Evolutionary conservation across 2,329 filamentous ascomycete genomes (phyloP).

Genomic region (Emergomyces africanus): DNA sequence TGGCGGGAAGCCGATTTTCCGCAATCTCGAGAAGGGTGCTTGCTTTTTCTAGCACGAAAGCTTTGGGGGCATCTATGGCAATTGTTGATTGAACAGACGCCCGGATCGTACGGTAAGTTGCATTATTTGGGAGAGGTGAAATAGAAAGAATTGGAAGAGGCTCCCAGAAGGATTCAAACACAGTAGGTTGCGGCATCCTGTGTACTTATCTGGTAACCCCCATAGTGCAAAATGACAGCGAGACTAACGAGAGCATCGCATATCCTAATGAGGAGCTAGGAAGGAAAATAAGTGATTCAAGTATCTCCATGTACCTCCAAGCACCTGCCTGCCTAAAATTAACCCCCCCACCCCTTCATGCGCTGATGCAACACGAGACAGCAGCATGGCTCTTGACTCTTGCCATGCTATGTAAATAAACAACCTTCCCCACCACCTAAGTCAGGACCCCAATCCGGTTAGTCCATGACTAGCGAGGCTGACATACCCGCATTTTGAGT

Average conservation of each 20-base stretch:
- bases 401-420: no score
- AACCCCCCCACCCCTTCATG: no score
- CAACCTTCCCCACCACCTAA: no score
- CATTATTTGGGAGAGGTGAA: background rate
- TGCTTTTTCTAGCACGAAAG: background rate
- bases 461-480: no score
- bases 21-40: background rate
- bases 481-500: no score
- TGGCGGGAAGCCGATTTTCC: background rate
- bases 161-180: background rate
- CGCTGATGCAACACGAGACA: no score
- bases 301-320: background rate
- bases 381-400: no score
- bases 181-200: background rate
- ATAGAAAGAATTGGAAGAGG: background rate
- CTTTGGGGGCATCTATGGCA: background rate
- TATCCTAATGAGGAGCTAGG: background rate
- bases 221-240: background rate
- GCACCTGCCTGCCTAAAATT: no score
- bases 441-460: no score
- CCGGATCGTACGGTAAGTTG: background rate
- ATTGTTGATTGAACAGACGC: background rate
- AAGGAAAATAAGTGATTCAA: background rate
- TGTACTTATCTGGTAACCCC: background rate
- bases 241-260: background rate